Evolutionary conservation across 176 grass and related monocot species (phyloP), one percentile per base, ranked within the genome.

Genomic region (Musa itinerans): DNA sequence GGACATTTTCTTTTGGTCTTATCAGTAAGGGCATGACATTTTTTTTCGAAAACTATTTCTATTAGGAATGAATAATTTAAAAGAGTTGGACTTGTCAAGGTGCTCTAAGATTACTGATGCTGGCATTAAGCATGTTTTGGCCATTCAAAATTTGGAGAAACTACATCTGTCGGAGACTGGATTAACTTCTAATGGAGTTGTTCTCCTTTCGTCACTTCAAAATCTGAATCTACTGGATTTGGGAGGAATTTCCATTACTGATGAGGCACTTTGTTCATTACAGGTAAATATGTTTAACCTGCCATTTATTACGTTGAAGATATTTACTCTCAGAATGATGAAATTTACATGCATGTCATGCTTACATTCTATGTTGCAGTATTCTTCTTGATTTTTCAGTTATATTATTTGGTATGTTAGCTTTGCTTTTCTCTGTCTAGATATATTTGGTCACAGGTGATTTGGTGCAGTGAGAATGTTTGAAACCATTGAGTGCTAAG

Each of bases 11-110:
- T 16, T 65, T 65, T 63, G 10, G 10, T 20, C 34, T 65, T 65
- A 49, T 59, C n/a, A 19, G 10, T 75, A 65, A 52, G 24, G 75
- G 10, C 52, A 2, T 77, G 21, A 65, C 48, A 53, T 24, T 9
- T 52, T 51, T 65, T 26, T n/a, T 34, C 1, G 9, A 12, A 77
- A 66, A 10, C 24, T 63, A 52, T 59, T 78, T 50, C 11, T 75
- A 43, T 49, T 82, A 98, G 90, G 94, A 56, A 98, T 98, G 84
- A 54, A 62, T 24, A 81, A 69, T 70, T 78, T 93, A 54, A 98
- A 87, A 25, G 88, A 98, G 51, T 80, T 98, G 79, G 84, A 93
- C 74, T 34, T 98, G 75, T 98, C 94, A 20, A 88, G 90, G 51
- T 91, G 94, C 85, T 63, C 79, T 20, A 98, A 87, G 83, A 75